phyloP scores from a whole-genome alignment of 2,329 filamentous ascomycete species.

The Pseudocercospora pini-densiflorae region DNA sequence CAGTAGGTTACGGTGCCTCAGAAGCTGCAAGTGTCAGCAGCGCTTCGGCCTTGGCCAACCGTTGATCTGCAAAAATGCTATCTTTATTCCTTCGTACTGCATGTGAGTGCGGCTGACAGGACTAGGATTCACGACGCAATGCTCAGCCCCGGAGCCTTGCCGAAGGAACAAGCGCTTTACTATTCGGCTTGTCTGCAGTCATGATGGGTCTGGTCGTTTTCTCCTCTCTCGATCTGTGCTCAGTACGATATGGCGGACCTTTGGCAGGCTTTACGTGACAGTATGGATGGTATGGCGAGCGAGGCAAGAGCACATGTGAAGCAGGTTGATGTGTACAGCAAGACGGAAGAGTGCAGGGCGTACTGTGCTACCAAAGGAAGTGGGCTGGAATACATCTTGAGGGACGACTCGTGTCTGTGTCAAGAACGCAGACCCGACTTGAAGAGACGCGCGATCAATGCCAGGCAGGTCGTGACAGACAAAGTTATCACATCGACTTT shows the following conservation, averaged over 20 bases:
- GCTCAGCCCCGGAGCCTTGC: slow-evolving; percentile 19
- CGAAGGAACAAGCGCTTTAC: slow-evolving; percentile 9
- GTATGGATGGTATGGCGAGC: slow-evolving; percentile 4
- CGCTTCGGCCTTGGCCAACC: slow-evolving; percentile 2
- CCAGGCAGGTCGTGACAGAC: too few species aligned
- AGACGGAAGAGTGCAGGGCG: slow-evolving; percentile 2
- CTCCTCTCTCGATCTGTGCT: slow-evolving; percentile 1
- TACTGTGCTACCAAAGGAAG: not conserved
- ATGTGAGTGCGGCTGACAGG: slow-evolving; percentile 19
- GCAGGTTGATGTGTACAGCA: not conserved
- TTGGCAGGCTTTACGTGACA: slow-evolving; percentile 1
- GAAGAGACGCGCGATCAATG: not conserved
- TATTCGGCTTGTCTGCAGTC: not conserved
- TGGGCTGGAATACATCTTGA: not conserved
- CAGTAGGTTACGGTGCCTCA: not conserved
- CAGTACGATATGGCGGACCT: slow-evolving; percentile 3
- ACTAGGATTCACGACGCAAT: slow-evolving; percentile 17
- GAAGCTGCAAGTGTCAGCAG: slow-evolving; percentile 6
- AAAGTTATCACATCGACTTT: too few species aligned
- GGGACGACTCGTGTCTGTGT: not conserved
- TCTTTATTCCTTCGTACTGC: slow-evolving; percentile 16
- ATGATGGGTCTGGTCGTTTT: slow-evolving; percentile 10
- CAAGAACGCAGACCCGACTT: not conserved
- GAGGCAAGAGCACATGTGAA: slow-evolving; percentile 9
- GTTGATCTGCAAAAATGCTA: slow-evolving; percentile 9